These are phyloP conservation scores for Aristolochia fimbriata DNA, from an alignment of 164 flowering plant genomes.

Conservation along the genomic window DNA sequence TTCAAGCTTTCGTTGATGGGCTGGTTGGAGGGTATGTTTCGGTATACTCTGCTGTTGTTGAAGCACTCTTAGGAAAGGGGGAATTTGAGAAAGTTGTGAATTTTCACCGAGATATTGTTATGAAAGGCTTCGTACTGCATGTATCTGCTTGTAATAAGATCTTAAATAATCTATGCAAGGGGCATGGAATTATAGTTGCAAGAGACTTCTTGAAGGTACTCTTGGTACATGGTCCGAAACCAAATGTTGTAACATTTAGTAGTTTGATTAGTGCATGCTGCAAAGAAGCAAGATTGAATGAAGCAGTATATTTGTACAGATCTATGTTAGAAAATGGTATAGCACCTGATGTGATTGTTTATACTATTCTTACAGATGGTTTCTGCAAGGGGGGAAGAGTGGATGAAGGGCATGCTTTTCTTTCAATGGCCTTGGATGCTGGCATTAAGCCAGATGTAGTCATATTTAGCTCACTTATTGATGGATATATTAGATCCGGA, in stretches of 20 bases:
- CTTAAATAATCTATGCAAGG: constrained; percentile 25
- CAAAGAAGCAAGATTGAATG: constrained; percentile 23
- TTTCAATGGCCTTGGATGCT: constrained; percentile 21
- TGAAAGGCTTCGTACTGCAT: constrained; percentile 17
- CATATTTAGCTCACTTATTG: constrained; percentile 35
- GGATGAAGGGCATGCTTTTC: constrained; percentile 26
- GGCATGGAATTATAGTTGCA: constrained; percentile 16
- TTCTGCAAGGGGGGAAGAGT: constrained; percentile 27
- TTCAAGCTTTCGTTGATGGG: constrained; percentile 13
- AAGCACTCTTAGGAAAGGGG: constrained; percentile 21
- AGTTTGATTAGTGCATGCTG: constrained; percentile 29
- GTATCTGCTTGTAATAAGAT: constrained; percentile 32
- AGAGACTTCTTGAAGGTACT: constrained; percentile 19
- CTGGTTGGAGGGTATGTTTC: constrained; percentile 2
- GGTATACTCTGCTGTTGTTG: constrained; percentile 25
- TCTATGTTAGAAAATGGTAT: constrained; percentile 26
- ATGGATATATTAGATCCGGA: constrained; percentile 33
- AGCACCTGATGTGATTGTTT: constrained; percentile 36
- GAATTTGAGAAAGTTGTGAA: constrained; percentile 15
- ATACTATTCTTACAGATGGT: constrained; percentile 35
- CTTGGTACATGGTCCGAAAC: constrained; percentile 24
- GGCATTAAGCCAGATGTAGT: constrained; percentile 42
- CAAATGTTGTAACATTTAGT: constrained; percentile 37
- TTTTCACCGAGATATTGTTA: constrained; percentile 23
- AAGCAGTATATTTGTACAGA: constrained; percentile 32